Evolutionary conservation across 371 early-diverging fungal species (phyloP), one percentile per base, ranked within the genome.

Genomic region (Mortierella sp.): DNA sequence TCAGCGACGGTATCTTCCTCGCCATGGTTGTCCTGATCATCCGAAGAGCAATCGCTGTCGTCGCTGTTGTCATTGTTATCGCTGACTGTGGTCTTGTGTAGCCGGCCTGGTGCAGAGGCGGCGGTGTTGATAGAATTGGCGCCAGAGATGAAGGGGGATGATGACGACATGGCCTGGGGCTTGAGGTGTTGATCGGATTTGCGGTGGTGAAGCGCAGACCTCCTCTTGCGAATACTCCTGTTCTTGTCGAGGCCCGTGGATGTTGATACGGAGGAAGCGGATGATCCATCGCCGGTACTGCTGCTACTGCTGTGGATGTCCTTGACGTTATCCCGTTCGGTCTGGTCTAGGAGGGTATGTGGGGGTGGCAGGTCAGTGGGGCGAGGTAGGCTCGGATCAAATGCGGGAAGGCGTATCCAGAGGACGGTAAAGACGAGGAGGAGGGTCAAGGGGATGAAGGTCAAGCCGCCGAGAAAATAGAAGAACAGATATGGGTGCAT

Each of bases 401-500:
- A 27, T 18, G 75, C 51, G 1, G 85, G 85, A 38, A 85, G 72
- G 2, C 79, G 72, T 32, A 85, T 78, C 85, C 85, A 85, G 35
- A 85, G 77, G 43, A 81, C 41, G 5, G 55, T 35, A 14, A 79
- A n/a, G 68, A 75, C 75, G 29, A 79, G 32, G 35, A 75, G 27
- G 48, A 85, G 54, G 3, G 76, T 79, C 65, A 78, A 27, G 10
- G 85, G 85, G 70, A 85, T 81, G 54, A 85, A 82, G 55, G 85
- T 85, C 72, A 85, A 70, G 14, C 86, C 86, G n/a, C 86, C 86
- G 46, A 86, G 74, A 43, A 86, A 70, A 73, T 86, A 86, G 73
- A 79, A 84, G 76, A 84, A 84, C 0, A 84, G 63, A 74, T 84
- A 84, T 1, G 84, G 84, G 74, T 84, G 84, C 84, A 84, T 84